These are phyloP conservation scores for Peronospora belbahrii DNA, from an alignment of 352 stramenopile species.

Conservation along the genomic window DNA sequence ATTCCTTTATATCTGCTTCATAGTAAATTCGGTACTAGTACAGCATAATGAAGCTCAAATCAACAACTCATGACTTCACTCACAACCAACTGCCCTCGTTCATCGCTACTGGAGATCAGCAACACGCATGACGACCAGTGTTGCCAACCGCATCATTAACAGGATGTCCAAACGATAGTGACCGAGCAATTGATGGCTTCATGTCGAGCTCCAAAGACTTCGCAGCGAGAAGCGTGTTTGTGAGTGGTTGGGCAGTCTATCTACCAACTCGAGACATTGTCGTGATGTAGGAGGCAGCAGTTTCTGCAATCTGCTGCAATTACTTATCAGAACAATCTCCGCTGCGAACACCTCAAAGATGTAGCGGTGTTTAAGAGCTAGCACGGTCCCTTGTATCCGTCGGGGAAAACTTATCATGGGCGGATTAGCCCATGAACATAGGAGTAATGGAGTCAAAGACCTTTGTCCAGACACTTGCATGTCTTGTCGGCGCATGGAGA, in stretches of 20 bases:
- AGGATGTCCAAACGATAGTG: slow-evolving; percentile 40
- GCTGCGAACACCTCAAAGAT: slow-evolving; percentile 30
- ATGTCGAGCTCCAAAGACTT: slow-evolving; percentile 47
- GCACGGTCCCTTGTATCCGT: slow-evolving; percentile 42
- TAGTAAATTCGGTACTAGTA: too few species aligned
- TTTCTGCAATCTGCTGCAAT: slow-evolving; percentile 21
- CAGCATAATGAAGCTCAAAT: too few species aligned
- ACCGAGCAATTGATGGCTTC: slow-evolving; percentile 40
- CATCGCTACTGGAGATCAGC: slow-evolving; percentile 60
- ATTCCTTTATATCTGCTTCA: too few species aligned
- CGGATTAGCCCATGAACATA: slow-evolving; percentile 46
- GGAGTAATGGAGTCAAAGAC: slow-evolving; percentile 45
- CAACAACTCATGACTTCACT: too few species aligned
- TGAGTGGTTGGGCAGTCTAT: slow-evolving; percentile 53
- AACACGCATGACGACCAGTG: slow-evolving; percentile 42
- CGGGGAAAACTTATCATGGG: slow-evolving; percentile 32
- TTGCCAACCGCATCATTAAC: slow-evolving; percentile 42
- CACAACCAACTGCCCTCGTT: not conserved
- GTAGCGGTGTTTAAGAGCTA: slow-evolving; percentile 34
- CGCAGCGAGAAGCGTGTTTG: slow-evolving; percentile 29
- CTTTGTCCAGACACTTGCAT: slow-evolving; percentile 33
- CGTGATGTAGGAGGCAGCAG: slow-evolving; percentile 19
- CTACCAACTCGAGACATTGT: slow-evolving; percentile 23
- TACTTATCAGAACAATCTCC: slow-evolving; percentile 32
- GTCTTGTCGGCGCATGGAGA: slow-evolving; percentile 36